These are phyloP conservation scores for Quercus cerris DNA, from an alignment of 306 rosid genomes.

Conservation along the genomic window DNA sequence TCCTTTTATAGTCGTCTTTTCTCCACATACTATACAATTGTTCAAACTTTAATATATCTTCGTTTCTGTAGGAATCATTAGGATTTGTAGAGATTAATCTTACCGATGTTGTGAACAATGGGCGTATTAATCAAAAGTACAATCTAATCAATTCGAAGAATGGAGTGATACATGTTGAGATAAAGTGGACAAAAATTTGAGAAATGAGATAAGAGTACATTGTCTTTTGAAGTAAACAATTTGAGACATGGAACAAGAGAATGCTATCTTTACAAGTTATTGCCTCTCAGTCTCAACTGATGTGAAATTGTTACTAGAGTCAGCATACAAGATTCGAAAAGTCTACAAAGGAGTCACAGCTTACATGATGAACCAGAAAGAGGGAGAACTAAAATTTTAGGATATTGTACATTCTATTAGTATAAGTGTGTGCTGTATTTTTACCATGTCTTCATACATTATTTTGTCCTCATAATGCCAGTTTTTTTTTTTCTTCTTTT, in stretches of 20 bases:
- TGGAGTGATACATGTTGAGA: constrained; percentile 69
- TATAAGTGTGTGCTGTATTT: no score
- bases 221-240: not conserved
- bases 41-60: not conserved
- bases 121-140: constrained; percentile 72
- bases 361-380: not conserved
- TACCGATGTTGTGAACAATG: constrained; percentile 66
- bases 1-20: not conserved
- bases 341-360: not conserved
- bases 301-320: not conserved
- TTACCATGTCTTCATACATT: no score
- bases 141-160: constrained; percentile 72
- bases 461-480: no score
- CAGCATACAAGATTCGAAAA: not conserved
- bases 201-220: not conserved
- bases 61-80: constrained; percentile 55
- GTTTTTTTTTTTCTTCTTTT: no score
- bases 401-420: no score
- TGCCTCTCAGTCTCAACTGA: not conserved
- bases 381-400: not conserved
- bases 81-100: constrained; percentile 84
- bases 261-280: not conserved
- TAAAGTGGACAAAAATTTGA: constrained; percentile 67
- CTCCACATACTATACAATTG: not conserved
- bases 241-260: constrained; percentile 20